Conservation (phyloP, 768 basidiomycete species). For the Macrolepiota dolichaula region DNA sequence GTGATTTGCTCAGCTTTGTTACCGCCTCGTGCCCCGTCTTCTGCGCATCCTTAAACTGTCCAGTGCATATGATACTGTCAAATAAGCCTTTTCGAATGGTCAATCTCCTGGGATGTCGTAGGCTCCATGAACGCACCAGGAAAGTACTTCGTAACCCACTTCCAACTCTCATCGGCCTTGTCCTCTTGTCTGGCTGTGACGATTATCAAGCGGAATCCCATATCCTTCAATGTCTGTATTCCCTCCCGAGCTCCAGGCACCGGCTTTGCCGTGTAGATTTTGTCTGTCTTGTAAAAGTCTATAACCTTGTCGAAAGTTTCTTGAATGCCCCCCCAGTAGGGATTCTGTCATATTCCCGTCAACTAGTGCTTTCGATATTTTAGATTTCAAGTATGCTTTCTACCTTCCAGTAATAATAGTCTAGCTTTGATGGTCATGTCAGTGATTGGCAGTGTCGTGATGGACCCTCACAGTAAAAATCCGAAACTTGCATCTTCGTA, state of each 20-base stretch:
- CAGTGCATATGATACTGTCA: slow-evolving; percentile 65
- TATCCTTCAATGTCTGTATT: slow-evolving; percentile 45
- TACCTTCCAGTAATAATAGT: slow-evolving; percentile 80
- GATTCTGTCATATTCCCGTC: slow-evolving; percentile 31
- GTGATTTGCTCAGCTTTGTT: slow-evolving; percentile 67
- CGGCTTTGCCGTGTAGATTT: slow-evolving; percentile 44
- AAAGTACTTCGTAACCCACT: slow-evolving; percentile 65
- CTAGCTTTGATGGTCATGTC: slow-evolving; percentile 24
- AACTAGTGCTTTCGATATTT: not conserved
- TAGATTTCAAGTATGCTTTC: not conserved
- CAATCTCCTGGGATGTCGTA: not conserved
- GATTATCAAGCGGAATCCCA: slow-evolving; percentile 70
- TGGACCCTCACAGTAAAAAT: slow-evolving; percentile 55
- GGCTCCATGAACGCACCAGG: slow-evolving; percentile 40
- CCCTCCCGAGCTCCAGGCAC: slow-evolving; percentile 64
- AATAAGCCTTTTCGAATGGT: slow-evolving; percentile 40
- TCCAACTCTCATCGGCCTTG: slow-evolving; percentile 54
- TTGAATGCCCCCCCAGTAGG: slow-evolving; percentile 58
- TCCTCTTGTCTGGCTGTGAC: slow-evolving; percentile 69
- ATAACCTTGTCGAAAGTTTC: slow-evolving; percentile 59
- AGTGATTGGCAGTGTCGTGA: not conserved
- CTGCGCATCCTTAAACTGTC: slow-evolving; percentile 59
- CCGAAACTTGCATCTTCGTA: slow-evolving; percentile 49
- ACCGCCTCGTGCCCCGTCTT: slow-evolving; percentile 42
- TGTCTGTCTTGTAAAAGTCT: slow-evolving; percentile 52